Conservation (phyloP, 768 basidiomycete species). For the Podaxis sp. region DNA sequence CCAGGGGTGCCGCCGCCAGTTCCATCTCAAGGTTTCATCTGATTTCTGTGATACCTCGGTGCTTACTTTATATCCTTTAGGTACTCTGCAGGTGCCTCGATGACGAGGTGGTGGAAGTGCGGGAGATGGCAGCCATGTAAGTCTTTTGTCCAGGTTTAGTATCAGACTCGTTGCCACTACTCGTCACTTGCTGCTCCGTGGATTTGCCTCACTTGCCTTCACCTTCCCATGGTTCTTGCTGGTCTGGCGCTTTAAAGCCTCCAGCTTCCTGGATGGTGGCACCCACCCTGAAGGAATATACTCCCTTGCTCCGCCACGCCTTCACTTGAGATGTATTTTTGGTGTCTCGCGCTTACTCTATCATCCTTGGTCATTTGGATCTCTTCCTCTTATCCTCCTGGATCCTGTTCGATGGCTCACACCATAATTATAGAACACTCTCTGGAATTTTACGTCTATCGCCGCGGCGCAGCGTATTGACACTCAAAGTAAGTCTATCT, state of each 20-base stretch:
- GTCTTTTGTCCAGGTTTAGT: slow-evolving; percentile 19
- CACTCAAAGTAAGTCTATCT: slow-evolving; percentile 50
- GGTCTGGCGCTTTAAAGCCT: not conserved
- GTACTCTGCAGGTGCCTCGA: slow-evolving; percentile 77
- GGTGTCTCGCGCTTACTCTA: not conserved
- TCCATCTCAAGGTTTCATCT: not conserved
- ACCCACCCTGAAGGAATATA: not conserved
- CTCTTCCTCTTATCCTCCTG: not conserved
- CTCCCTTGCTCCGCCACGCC: not conserved
- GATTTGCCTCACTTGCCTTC: not conserved
- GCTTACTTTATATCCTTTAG: slow-evolving; percentile 27
- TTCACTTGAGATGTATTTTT: slow-evolving; percentile 7
- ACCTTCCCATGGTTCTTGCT: not conserved
- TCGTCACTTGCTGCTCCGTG: not conserved
- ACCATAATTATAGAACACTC: slow-evolving; percentile 46
- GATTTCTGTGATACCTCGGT: not conserved
- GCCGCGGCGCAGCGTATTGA: slow-evolving; percentile 69
- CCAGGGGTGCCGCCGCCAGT: not conserved
- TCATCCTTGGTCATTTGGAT: not conserved
- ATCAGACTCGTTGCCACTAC: not conserved
- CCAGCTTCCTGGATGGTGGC: not conserved
- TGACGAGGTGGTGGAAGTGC: slow-evolving; percentile 85
- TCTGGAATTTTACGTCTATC: slow-evolving; percentile 82
- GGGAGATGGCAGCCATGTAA: slow-evolving; percentile 85
- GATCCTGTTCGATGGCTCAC: not conserved